Base-by-base conservation (phyloP, 106 monocot genomes). In the Narthecium ossifragum region DNA sequence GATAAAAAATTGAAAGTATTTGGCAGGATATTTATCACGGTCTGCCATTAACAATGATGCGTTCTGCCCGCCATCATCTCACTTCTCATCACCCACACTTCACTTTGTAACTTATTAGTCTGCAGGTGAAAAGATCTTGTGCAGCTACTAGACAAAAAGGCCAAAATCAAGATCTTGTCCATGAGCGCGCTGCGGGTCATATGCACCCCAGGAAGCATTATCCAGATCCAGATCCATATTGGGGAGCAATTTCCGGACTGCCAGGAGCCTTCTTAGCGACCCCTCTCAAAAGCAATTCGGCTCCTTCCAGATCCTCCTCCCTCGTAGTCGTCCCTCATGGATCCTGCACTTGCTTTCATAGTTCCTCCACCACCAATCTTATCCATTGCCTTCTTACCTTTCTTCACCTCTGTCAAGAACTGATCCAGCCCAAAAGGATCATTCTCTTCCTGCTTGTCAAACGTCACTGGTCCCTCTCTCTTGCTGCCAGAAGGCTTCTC, bases 371-470 rank as follows among this genome's bases (percentile, higher is more conserved):
- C 74, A 33, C 98, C 91, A 64, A 91, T 84, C 73, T 98, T 88
- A 63, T 98, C 86, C 71, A 98, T 81, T 5, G 86, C 84, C 60
- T 98, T 98, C 73, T 98, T 98, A 8, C 90, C 98, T 41, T 78
- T 90, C 90, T 91, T 91, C 55, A 98, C 98, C 53, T 98, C 98
- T 1, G 90, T 98, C 79, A 98, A 85, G 75, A 98, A 98, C 79
- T 87, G 79, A 51, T 98, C 90, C 53, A 98, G 58, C 26, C 91
- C 98, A 14, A 98, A 90, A 0, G 90, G 98, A 77, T 91, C 91
- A 27, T 73, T 88, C 66, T 98, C 98, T 62, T 91, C 98, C 43
- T 75, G 81, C 64, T 91, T 87, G 36, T 86, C 86, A 82, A 98
- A 98, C 69, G 91, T 91, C 0, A 98, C 72, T 1, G 98, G 78